Base-by-base conservation (phyloP, 768 basidiomycete genomes). In the Phylloporus rhodoxanthus region DNA sequence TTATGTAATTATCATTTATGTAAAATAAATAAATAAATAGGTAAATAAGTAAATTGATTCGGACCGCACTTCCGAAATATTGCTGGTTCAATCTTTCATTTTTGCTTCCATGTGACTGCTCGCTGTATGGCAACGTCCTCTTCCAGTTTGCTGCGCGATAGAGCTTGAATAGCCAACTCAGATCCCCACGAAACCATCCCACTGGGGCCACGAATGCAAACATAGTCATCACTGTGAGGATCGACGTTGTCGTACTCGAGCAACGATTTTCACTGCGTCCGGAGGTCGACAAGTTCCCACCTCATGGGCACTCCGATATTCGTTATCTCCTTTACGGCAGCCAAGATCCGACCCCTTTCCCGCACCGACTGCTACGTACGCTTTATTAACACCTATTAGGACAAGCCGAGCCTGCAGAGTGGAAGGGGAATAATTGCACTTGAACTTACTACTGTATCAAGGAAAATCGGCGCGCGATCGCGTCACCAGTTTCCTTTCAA, bases 211-310 rank as follows among this genome's bases (percentile, higher is more conserved):
- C 65, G 57, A 39, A 72, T 73, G 20, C 68, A 72, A 47, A 63
- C 65, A 51, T 77, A 87, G 49, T 69, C 68, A 77, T 43, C 43
- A 15, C 77, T 58, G 72, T 90, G 45, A 69, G 72, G 61, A 69
- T 72, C 54, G 65, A 63, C 61, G 80, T 78, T 50, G 78, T 77
- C 64, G 66, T 72, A 56, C 70, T 68, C 52, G 76, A 77, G 56
- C 77, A 82, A 19, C 30, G 17, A 21, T 92, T 91, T 60, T 75
- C 85, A 39, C 68, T 86, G 20, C 86, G 88, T 43, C 74, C 72
- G 8, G 90, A 93, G 67, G 73, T 85, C 57, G 90, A 91, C 68
- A 74, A 80, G 88, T 85, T 68, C 69, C 14, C 41, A 36, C 34
- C 34, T 19, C 34, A 19, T 55, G 32, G 39, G 50, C 38, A 40